Conservation (phyloP, 257 asterid genomes). For the Pogostemon cablin region DNA sequence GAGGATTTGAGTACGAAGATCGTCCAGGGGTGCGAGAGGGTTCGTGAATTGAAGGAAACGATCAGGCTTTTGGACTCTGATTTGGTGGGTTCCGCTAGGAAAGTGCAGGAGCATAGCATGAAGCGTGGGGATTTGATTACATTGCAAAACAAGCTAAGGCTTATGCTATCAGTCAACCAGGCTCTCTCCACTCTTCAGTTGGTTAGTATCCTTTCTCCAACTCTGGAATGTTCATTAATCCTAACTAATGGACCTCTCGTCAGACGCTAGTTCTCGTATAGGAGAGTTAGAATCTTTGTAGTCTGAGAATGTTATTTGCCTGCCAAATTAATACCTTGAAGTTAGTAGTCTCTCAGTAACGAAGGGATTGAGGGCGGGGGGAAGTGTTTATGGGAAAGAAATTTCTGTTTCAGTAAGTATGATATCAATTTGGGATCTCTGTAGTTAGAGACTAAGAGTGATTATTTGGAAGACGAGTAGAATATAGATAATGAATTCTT, state of each 20-base stretch:
- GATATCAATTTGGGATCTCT: constrained; percentile 4
- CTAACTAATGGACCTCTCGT: neutral
- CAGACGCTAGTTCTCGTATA: neutral
- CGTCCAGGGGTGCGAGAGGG: constrained; percentile 76
- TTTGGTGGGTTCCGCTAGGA: constrained; percentile 87
- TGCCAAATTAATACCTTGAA: neutral
- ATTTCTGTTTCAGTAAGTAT: neutral
- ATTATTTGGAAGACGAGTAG: neutral
- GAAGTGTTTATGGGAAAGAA: neutral
- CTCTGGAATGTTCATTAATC: constrained; percentile 2
- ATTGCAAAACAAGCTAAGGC: constrained; percentile 76
- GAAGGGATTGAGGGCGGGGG: neutral
- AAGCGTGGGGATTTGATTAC: constrained; percentile 65
- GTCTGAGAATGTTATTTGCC: constrained; percentile 3
- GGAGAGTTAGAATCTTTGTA: constrained; percentile 14
- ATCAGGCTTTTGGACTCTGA: constrained; percentile 74
- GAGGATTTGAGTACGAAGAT: constrained; percentile 81
- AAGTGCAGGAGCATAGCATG: constrained; percentile 72
- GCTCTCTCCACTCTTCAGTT: constrained; percentile 89
- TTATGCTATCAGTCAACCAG: constrained; percentile 89
- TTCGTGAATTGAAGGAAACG: constrained; percentile 87
- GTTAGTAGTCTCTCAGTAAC: constrained; percentile 11
- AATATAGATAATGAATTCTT: neutral
- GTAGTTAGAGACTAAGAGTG: neutral
- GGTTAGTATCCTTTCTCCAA: constrained; percentile 44